phyloP scores from a whole-genome alignment of 345 rosid genomes.

The Theobroma cacao region DNA sequence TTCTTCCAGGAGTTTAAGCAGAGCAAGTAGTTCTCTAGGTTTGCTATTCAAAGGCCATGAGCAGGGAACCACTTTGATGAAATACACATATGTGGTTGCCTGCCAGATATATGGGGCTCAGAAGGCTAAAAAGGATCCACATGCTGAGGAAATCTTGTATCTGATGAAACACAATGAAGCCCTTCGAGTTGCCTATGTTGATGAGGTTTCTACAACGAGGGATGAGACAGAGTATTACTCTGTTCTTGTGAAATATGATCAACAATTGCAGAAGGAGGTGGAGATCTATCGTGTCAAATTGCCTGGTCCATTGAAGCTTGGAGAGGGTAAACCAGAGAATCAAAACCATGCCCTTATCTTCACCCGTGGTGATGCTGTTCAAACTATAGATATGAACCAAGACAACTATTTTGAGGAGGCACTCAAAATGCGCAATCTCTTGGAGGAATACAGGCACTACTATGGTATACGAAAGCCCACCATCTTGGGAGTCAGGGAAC shows the following conservation, averaged over 20 bases:
- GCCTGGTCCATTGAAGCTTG: slow-evolving; percentile 96
- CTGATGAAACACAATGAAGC: slow-evolving; percentile 91
- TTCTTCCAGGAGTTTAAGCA: slow-evolving; percentile 58
- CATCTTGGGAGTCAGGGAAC: slow-evolving; percentile 94
- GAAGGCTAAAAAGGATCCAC: slow-evolving; percentile 85
- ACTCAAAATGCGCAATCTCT: slow-evolving; percentile 87
- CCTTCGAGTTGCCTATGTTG: slow-evolving; percentile 93
- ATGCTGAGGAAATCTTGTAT: slow-evolving; percentile 77
- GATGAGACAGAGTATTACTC: slow-evolving; percentile 74
- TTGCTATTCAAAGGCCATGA: slow-evolving; percentile 76
- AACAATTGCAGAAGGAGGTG: slow-evolving; percentile 70
- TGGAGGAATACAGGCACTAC: slow-evolving; percentile 75
- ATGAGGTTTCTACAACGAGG: slow-evolving; percentile 51
- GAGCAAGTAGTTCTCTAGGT: slow-evolving; percentile 59
- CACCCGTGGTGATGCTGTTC: slow-evolving; percentile 96
- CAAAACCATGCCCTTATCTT: slow-evolving; percentile 96
- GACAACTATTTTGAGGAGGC: slow-evolving; percentile 99
- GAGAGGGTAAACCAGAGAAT: slow-evolving; percentile 98
- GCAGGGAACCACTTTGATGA: slow-evolving; percentile 91
- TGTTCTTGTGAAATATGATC: slow-evolving; percentile 93
- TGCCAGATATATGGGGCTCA: slow-evolving; percentile 96
- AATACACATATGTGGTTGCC: slow-evolving; percentile 88
- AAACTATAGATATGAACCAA: slow-evolving; percentile 99
- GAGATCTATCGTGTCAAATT: slow-evolving; percentile 89
- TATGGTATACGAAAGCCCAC: slow-evolving; percentile 84